Percentiles rank a stretch among this genome's conserved stretches.
Evolutionary conservation across 495 filamentous ascomycete genomes (phyloP).

Genomic region (Beverwykella pulmonaria): DNA sequence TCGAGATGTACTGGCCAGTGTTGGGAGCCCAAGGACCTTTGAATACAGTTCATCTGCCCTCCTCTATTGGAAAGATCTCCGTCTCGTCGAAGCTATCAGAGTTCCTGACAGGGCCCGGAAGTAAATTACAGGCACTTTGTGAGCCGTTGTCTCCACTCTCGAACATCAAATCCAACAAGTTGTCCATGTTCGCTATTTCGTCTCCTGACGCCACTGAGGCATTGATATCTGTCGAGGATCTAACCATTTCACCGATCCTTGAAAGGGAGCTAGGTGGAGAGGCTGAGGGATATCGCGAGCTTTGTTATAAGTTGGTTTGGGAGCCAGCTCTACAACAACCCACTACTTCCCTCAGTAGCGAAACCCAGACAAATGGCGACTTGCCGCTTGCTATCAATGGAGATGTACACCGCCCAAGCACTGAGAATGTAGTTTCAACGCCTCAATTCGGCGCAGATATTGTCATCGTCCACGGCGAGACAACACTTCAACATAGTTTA

Average conservation of each 20-base stretch:
- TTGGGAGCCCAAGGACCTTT: constrained; percentile 1
- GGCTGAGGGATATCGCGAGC: constrained; percentile 1
- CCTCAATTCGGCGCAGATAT: constrained; percentile 3
- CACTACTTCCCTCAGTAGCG: not conserved
- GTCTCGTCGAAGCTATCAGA: constrained; percentile 10
- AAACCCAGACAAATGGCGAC: not conserved
- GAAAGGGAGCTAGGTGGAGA: constrained; percentile 1
- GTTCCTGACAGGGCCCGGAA: constrained; percentile 1
- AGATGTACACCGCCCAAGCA: not conserved
- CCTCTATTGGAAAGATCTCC: constrained; percentile 21
- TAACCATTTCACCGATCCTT: constrained; percentile 14
- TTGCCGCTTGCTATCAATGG: not conserved
- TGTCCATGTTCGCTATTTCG: constrained; percentile 25
- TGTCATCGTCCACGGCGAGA: constrained; percentile 10
- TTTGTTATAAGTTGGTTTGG: constrained; percentile 28
- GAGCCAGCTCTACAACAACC: constrained; percentile 8
- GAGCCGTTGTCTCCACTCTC: constrained; percentile 2
- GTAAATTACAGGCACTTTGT: constrained; percentile 4
- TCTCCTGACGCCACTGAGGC: constrained; percentile 2
- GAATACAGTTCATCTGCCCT: constrained; percentile 12
- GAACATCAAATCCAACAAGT: constrained; percentile 2
- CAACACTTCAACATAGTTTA: not conserved
- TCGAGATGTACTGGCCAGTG: constrained; percentile 29
- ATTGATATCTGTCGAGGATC: constrained; percentile 22
- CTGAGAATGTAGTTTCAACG: not conserved